Base-by-base conservation (phyloP, 2,329 filamentous ascomycete genomes). In the Leptographium flavum region DNA sequence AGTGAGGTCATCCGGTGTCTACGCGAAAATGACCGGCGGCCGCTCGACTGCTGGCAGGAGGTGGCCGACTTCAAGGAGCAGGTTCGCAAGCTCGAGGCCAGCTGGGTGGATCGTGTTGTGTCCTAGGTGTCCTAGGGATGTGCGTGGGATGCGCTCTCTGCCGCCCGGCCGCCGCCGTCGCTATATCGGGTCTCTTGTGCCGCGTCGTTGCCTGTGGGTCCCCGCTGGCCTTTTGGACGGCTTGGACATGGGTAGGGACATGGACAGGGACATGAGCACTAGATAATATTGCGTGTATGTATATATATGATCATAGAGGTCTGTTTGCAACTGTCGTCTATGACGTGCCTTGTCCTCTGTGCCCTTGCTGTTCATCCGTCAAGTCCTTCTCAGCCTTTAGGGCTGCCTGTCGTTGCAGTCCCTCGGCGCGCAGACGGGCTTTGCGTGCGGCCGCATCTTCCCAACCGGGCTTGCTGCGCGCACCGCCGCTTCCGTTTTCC, bases 1-100 rank as follows among this genome's bases (percentile, higher is more conserved):
- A 70, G 76, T 54, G 77, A 81, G 48, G 79, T 95, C 46, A 76
- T 92, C 51, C 73, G 75, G 55, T 96, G 90, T 62, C 69, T 96
- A 69, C 71, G 83, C 50, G 73, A 81, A 57, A 81, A 95, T 62
- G 88, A 95, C 64, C 73, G 87, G 52, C 75, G 87, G 62, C 88
- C 90, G 60, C 69, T 95, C 59, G 85, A 95, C 69, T 96, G 90
- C 73, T 95, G 85, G 83, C 74, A 80, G 64, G 87, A 95, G 74
- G 87, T 95, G 22, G 83, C 93, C 67, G 71, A 70, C 19, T 96
- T 96, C 64, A 94, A 88, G 76, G 74, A 75, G 56, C 86, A 94
- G 71, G 88, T 96, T 42, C 78, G 83, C 54, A 79, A 77, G 67
- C 63, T 95, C 64, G 90, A 95, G 74, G 81, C 78, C 65, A 72